These are phyloP conservation scores for Rubroboletus satanas DNA, from an alignment of 768 basidiomycete species.

Conservation along the genomic window DNA sequence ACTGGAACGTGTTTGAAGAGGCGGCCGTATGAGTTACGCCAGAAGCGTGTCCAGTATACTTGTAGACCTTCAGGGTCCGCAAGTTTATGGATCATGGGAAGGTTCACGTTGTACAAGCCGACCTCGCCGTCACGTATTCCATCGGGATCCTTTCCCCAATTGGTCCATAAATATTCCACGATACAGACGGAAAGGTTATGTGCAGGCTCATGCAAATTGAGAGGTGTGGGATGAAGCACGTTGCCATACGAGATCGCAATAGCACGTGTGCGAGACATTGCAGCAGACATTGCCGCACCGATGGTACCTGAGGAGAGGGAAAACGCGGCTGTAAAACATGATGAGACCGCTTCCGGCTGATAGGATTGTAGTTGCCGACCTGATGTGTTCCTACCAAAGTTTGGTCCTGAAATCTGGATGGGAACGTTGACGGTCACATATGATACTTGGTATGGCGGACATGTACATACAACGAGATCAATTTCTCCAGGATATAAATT, in stretches of 20 bases:
- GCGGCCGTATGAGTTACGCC: constrained; percentile 80
- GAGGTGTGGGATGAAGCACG: constrained; percentile 65
- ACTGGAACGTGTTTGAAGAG: constrained; percentile 58
- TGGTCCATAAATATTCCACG: constrained; percentile 69
- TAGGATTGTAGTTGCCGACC: constrained; percentile 38
- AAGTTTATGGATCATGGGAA: constrained; percentile 72
- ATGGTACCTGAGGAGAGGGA: constrained; percentile 89
- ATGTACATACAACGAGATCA: constrained; percentile 73
- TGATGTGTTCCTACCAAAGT: constrained; percentile 81
- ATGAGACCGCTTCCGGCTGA: constrained; percentile 1
- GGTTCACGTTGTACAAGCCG: constrained; percentile 83
- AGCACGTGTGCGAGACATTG: constrained; percentile 64
- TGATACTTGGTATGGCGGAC: neutral
- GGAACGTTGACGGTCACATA: neutral
- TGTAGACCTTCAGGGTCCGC: constrained; percentile 57
- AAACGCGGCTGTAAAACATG: constrained; percentile 60
- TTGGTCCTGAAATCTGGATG: constrained; percentile 76
- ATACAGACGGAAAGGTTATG: constrained; percentile 65
- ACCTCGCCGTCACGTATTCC: constrained; percentile 62
- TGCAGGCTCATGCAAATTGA: constrained; percentile 60
- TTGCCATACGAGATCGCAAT: constrained; percentile 90
- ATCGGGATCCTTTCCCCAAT: constrained; percentile 73
- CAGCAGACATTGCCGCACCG: constrained; percentile 83
- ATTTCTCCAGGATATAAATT: constrained; percentile 83
- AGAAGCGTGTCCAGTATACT: constrained; percentile 78